Conservation (phyloP, 768 basidiomycete genomes). For the Rhizopogon rudus region DNA sequence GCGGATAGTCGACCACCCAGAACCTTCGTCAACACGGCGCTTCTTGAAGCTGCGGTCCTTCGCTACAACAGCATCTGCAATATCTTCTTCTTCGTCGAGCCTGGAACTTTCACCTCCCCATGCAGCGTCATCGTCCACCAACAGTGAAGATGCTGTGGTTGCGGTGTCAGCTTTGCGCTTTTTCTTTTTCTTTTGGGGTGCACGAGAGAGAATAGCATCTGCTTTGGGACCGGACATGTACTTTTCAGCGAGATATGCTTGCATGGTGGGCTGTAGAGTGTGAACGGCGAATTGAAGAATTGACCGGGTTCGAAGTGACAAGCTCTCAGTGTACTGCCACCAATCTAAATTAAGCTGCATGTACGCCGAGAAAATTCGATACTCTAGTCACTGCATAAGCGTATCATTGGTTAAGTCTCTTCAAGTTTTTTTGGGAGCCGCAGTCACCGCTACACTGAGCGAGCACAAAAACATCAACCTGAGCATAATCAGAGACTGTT, state of each 20-base stretch:
- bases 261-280: conserved; percentile 35
- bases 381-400: too few relatives aligned
- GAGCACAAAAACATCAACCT: too few relatives aligned
- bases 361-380: too few relatives aligned
- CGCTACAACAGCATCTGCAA: conserved; percentile 61
- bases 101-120: conserved; percentile 50
- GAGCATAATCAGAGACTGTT: neutral
- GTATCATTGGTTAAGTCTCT: too few relatives aligned
- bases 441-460: too few relatives aligned
- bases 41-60: conserved; percentile 77
- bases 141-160: conserved; percentile 24
- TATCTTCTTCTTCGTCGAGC: conserved; percentile 53
- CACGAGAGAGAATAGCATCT: conserved; percentile 82
- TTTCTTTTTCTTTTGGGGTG: conserved; percentile 65
- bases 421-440: too few relatives aligned
- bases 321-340: too few relatives aligned
- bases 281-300: neutral
- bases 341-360: neutral
- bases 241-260: conserved; percentile 82
- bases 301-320: too few relatives aligned
- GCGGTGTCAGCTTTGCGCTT: conserved; percentile 43
- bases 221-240: conserved; percentile 98
- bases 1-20: conserved; percentile 67
- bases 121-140: conserved; percentile 67
- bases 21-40: conserved; percentile 50